These are phyloP conservation scores for Tricholoma sp. DNA, from an alignment of 768 basidiomycete genomes.

Conservation along the genomic window DNA sequence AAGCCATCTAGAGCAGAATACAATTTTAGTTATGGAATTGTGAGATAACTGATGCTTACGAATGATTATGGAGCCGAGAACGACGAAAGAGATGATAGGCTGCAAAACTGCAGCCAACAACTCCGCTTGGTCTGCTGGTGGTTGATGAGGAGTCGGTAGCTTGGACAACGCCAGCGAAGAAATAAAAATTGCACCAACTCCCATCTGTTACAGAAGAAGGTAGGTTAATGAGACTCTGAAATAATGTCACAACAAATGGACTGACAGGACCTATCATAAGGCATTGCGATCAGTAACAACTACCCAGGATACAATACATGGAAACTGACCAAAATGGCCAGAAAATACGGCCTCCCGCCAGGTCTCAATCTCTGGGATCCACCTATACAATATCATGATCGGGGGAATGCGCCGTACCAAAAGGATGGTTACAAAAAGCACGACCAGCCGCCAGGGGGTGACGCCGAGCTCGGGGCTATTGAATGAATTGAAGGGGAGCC, in stretches of 20 bases:
- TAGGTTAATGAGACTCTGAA: neutral
- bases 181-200: slow-evolving; percentile 88
- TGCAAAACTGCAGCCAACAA: slow-evolving; percentile 67
- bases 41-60: slow-evolving; percentile 36
- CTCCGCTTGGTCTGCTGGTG: slow-evolving; percentile 67
- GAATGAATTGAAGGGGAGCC: slow-evolving; percentile 66
- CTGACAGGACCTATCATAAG: slow-evolving; percentile 46
- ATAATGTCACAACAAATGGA: slow-evolving; percentile 3
- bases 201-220: slow-evolving; percentile 53
- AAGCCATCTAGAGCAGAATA: neutral
- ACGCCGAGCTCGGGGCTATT: slow-evolving; percentile 53
- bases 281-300: neutral
- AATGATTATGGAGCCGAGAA: slow-evolving; percentile 79
- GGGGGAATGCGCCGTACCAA: slow-evolving; percentile 76
- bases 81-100: slow-evolving; percentile 84
- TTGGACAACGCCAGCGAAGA: slow-evolving; percentile 64
- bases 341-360: slow-evolving; percentile 87
- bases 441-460: slow-evolving; percentile 57
- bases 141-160: slow-evolving; percentile 50
- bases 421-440: slow-evolving; percentile 68
- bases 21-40: neutral
- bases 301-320: neutral
- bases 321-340: slow-evolving; percentile 76
- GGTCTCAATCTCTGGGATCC: slow-evolving; percentile 80
- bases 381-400: slow-evolving; percentile 70